Percentiles rank a stretch among this genome's conserved stretches.
phyloP scores from a whole-genome alignment of 192 early-diverging fungal species.

The Podila clonocystis region DNA sequence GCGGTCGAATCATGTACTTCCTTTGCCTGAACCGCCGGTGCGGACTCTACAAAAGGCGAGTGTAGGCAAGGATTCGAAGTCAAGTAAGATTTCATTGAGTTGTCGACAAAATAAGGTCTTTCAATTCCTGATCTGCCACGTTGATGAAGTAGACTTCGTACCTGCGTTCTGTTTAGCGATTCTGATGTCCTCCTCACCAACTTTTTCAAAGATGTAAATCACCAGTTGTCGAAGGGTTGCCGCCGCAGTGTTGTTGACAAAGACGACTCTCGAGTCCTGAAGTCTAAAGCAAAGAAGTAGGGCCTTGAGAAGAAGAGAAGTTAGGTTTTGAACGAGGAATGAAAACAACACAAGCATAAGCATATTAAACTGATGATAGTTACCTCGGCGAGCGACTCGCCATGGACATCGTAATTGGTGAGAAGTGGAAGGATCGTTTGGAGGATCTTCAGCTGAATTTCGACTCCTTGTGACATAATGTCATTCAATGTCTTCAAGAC shows the following conservation, averaged over 20 bases:
- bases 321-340: neutral
- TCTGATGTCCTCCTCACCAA: conserved; percentile 67
- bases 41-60: neutral
- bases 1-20: neutral
- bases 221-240: conserved; percentile 89
- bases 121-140: neutral
- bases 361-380: neutral
- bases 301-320: conserved; percentile 54
- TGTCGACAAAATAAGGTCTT: neutral
- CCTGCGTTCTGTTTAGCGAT: conserved; percentile 30
- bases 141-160: conserved; percentile 1
- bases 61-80: neutral
- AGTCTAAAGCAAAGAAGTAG: conserved; percentile 84
- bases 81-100: neutral
- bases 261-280: conserved; percentile 83
- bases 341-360: neutral
- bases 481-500: conserved; percentile 78
- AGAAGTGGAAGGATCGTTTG: conserved; percentile 92
- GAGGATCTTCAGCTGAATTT: conserved; percentile 93
- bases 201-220: conserved; percentile 87
- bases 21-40: neutral
- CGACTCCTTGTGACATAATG: conserved; percentile 73
- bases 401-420: conserved; percentile 86
- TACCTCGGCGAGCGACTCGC: conserved; percentile 84
- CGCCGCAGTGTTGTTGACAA: conserved; percentile 88